A percentile compares a stretch with the other conserved stretches of the same genome.
phyloP scores from a whole-genome alignment of 2,329 filamentous ascomycete genomes.

The Diplodia scrobiculata region DNA sequence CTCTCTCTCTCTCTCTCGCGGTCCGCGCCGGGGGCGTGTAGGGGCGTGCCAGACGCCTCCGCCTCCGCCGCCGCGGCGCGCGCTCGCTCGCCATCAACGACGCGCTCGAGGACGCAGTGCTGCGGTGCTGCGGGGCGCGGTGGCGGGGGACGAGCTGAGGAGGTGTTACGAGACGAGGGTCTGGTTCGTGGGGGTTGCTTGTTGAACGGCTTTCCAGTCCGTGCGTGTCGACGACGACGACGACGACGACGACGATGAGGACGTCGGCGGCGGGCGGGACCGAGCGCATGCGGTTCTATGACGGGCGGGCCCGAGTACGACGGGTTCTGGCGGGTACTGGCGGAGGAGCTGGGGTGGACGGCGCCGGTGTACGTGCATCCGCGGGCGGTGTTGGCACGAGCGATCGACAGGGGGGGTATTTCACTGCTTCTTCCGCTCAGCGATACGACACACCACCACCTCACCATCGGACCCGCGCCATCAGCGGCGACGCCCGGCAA shows the following conservation, averaged over 20 bases:
- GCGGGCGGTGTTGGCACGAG: slow-evolving; percentile 41
- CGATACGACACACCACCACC: no score
- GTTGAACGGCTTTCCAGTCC: slow-evolving; percentile 62
- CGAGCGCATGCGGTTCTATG: slow-evolving; percentile 63
- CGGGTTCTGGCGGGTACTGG: slow-evolving; percentile 59
- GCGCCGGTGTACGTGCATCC: slow-evolving; percentile 68
- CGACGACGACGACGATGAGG: slow-evolving; percentile 43
- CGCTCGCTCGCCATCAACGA: no score
- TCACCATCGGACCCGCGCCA: no score
- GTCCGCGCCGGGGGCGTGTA: slow-evolving; percentile 37
- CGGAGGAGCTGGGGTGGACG: slow-evolving; percentile 55
- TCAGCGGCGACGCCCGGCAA: slow-evolving; percentile 52
- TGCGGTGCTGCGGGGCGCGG: slow-evolving; percentile 36
- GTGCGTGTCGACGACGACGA: slow-evolving; percentile 56
- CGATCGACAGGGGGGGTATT: no score
- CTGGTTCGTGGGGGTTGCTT: slow-evolving; percentile 42
- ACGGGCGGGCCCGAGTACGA: slow-evolving; percentile 61
- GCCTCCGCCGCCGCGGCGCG: neutral
- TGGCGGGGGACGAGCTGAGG: slow-evolving; percentile 43
- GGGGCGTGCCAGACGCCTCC: slow-evolving; percentile 28
- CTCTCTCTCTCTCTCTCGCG: slow-evolving; percentile 34
- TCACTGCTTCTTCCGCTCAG: no score
- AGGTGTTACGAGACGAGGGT: slow-evolving; percentile 55
- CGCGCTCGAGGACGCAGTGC: no score
- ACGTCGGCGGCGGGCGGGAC: no score